phyloP scores from a whole-genome alignment of 2,329 filamentous ascomycete species.

The Pseudocercospora macadamiae region DNA sequence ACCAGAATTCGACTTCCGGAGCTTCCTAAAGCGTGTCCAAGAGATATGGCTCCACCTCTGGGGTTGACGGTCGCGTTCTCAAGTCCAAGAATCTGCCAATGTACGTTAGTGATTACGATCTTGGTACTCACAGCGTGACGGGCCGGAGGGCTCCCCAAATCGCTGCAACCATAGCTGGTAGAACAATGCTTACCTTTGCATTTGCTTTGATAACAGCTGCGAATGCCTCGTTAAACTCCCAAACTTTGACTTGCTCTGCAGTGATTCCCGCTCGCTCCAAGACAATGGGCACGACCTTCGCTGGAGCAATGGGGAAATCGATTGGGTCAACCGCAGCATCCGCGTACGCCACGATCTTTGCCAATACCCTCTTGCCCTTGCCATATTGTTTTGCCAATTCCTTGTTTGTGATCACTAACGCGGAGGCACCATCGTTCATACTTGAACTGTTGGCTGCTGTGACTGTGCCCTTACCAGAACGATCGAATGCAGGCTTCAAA shows the following conservation, averaged over 20 bases:
- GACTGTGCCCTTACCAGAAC: slow-evolving; percentile 83
- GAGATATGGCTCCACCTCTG: slow-evolving; percentile 85
- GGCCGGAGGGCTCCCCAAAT: background rate
- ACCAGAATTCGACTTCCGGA: slow-evolving; percentile 90
- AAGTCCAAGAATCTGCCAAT: slow-evolving; percentile 74
- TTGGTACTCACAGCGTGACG: background rate
- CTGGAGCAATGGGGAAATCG: slow-evolving; percentile 91
- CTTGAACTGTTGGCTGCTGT: slow-evolving; percentile 94
- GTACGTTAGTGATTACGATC: slow-evolving; percentile 21
- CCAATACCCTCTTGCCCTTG: slow-evolving; percentile 76
- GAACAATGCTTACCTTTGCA: slow-evolving; percentile 64
- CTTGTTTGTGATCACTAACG: slow-evolving; percentile 81
- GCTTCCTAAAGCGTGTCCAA: slow-evolving; percentile 91
- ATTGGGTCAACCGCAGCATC: slow-evolving; percentile 90
- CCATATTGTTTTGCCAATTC: slow-evolving; percentile 81
- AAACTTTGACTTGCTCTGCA: slow-evolving; percentile 87
- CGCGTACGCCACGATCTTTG: slow-evolving; percentile 79
- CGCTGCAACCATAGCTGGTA: background rate
- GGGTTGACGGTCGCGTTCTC: slow-evolving; percentile 81
- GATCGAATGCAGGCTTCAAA: slow-evolving; percentile 88
- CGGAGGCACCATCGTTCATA: slow-evolving; percentile 92
- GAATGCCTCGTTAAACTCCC: slow-evolving; percentile 99
- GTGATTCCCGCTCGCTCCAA: slow-evolving; percentile 86
- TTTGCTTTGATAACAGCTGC: slow-evolving; percentile 95
- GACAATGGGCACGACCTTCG: slow-evolving; percentile 89